Percentiles rank a stretch among this genome's conserved stretches.
Conservation (phyloP, 306 rosid species). For the Vigna trinervia region DNA sequence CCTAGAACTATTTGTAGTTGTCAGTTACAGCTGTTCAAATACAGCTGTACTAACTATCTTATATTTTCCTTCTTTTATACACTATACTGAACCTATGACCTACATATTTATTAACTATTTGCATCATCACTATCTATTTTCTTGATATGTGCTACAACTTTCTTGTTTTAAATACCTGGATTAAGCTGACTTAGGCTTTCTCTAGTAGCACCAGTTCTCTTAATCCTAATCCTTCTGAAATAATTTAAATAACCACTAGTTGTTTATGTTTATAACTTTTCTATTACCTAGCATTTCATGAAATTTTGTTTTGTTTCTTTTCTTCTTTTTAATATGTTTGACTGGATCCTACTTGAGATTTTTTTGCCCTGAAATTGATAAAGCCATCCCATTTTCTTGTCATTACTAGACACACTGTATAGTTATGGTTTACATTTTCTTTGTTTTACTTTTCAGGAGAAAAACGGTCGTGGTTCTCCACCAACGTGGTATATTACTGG, state of each 20-base stretch:
- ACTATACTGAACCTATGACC: no score
- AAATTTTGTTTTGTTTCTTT: not conserved
- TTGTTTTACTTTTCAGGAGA: constrained; percentile 66
- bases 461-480: constrained; percentile 73
- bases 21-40: no score
- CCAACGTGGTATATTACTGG: constrained; percentile 76
- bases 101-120: not conserved
- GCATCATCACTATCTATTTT: not conserved
- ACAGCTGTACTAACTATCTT: no score
- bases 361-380: not conserved
- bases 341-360: constrained; percentile 6
- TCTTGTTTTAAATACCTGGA: constrained; percentile 21
- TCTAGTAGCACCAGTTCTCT: not conserved
- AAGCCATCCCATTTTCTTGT: constrained; percentile 22
- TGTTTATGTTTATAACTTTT: constrained; percentile 2
- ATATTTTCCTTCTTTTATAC: no score
- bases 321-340: constrained; percentile 6
- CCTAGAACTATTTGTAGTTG: no score
- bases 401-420: not conserved
- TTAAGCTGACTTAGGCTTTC: constrained; percentile 18
- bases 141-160: not conserved
- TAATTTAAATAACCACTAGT: not conserved
- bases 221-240: constrained; percentile 11
- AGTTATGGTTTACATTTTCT: constrained; percentile 28
- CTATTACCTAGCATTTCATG: constrained; percentile 19